A percentile compares a stretch with the other conserved stretches of the same genome.
These are phyloP conservation scores for Mortierella sp. DNA, from an alignment of 371 early-diverging fungal species.

Conservation along the genomic window DNA sequence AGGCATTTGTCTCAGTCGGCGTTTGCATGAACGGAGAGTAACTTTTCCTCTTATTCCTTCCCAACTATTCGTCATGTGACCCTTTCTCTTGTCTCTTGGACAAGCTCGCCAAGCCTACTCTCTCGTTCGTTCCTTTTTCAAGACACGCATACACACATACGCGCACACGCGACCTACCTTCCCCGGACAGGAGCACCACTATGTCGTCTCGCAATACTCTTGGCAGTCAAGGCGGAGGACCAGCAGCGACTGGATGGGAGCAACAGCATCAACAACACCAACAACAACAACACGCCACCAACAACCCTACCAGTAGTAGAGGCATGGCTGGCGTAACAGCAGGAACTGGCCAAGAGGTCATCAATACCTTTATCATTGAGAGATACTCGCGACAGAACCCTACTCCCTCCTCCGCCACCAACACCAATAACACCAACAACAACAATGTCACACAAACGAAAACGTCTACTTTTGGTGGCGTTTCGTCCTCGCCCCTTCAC, in stretches of 20 bases:
- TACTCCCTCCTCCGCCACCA: not conserved
- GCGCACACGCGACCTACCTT: not conserved
- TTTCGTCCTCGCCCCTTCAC: not conserved
- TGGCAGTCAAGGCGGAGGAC: not conserved
- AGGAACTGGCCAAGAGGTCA: not conserved
- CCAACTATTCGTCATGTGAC: not conserved
- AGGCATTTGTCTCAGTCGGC: not conserved
- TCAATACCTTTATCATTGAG: constrained; percentile 17
- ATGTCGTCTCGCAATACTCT: not conserved
- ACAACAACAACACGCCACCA: not conserved
- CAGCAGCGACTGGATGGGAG: not conserved
- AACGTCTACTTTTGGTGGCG: constrained; percentile 12
- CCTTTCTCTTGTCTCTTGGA: no score
- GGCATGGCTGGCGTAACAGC: not conserved
- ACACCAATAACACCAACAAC: not conserved
- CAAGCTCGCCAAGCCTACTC: no score
- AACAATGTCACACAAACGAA: not conserved
- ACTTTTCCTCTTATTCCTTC: not conserved
- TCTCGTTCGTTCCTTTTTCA: no score
- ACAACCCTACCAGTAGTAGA: not conserved
- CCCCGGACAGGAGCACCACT: no score
- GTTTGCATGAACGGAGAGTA: not conserved
- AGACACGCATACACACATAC: not conserved
- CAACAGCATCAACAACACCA: not conserved
- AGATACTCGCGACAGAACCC: constrained; percentile 11